phyloP scores from a whole-genome alignment of 768 basidiomycete genomes.

The Tulasnella sp. region DNA sequence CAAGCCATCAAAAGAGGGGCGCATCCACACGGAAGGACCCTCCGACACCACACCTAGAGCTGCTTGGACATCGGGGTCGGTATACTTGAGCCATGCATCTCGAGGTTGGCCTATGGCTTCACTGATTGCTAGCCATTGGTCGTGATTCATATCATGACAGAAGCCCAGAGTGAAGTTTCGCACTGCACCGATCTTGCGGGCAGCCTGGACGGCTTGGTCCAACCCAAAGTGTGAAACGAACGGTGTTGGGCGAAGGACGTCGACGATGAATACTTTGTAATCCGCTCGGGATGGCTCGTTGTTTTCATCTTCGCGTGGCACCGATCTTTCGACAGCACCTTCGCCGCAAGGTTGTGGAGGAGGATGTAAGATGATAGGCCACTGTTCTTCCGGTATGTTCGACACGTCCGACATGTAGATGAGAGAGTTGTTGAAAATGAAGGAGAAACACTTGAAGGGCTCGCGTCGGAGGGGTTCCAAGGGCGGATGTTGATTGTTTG shows the following conservation, averaged over 20 bases:
- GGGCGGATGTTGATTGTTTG: neutral
- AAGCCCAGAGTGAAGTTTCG: slow-evolving; percentile 68
- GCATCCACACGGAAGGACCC: slow-evolving; percentile 42
- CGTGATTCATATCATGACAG: slow-evolving; percentile 65
- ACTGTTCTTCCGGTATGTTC: slow-evolving; percentile 61
- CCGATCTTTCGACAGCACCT: neutral
- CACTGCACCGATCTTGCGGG: slow-evolving; percentile 44
- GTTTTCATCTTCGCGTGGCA: neutral
- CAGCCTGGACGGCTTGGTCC: slow-evolving; percentile 43
- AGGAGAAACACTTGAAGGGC: slow-evolving; percentile 41
- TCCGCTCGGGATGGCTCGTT: slow-evolving; percentile 20
- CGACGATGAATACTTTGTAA: slow-evolving; percentile 52
- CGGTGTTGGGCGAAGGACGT: slow-evolving; percentile 53
- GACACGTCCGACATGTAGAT: slow-evolving; percentile 79
- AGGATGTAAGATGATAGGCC: slow-evolving; percentile 34
- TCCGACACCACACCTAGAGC: slow-evolving; percentile 39
- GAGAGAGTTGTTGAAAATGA: slow-evolving; percentile 52
- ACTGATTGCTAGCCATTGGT: slow-evolving; percentile 58
- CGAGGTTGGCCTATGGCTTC: slow-evolving; percentile 30
- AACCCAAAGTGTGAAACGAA: slow-evolving; percentile 78
- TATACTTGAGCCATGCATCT: slow-evolving; percentile 19
- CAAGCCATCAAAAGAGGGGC: slow-evolving; percentile 69
- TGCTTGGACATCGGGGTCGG: slow-evolving; percentile 21
- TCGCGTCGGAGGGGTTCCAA: neutral
- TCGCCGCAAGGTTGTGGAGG: neutral